Evolutionary conservation across 768 basidiomycete genomes (phyloP).

Genomic region (Rubroboletus satanas): DNA sequence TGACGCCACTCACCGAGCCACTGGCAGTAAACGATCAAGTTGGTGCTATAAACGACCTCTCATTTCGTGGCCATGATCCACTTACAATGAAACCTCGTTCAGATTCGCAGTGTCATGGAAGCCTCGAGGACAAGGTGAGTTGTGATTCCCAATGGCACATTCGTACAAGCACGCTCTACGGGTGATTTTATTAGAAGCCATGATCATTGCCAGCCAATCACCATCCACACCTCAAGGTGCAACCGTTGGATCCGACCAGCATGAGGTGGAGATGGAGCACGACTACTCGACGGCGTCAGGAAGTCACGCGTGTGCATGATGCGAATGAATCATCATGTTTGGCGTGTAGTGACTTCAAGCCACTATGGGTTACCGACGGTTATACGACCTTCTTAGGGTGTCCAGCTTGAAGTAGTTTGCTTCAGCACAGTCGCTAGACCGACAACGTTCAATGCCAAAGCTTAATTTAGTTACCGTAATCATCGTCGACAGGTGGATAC

Average conservation of each 20-base stretch:
- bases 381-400: not conserved
- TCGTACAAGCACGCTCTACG: not conserved
- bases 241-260: not conserved
- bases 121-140: constrained; percentile 20
- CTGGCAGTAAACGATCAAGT: constrained; percentile 11
- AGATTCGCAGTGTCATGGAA: not conserved
- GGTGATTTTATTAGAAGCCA: not conserved
- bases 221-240: not conserved
- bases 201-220: not conserved
- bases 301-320: not conserved
- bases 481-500: not conserved
- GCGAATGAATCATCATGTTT: not conserved
- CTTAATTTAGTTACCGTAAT: not conserved
- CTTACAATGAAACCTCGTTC: not conserved
- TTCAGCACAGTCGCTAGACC: not conserved
- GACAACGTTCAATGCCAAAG: not conserved
- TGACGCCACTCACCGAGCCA: not conserved
- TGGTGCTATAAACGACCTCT: not conserved
- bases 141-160: not conserved
- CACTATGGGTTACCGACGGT: not conserved
- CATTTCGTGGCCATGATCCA: not conserved
- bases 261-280: not conserved
- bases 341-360: not conserved
- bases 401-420: not conserved
- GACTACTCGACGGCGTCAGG: not conserved